These are phyloP conservation scores for Ogataea zsoltii DNA, from an alignment of 805 yeast genomes.

Conservation along the genomic window DNA sequence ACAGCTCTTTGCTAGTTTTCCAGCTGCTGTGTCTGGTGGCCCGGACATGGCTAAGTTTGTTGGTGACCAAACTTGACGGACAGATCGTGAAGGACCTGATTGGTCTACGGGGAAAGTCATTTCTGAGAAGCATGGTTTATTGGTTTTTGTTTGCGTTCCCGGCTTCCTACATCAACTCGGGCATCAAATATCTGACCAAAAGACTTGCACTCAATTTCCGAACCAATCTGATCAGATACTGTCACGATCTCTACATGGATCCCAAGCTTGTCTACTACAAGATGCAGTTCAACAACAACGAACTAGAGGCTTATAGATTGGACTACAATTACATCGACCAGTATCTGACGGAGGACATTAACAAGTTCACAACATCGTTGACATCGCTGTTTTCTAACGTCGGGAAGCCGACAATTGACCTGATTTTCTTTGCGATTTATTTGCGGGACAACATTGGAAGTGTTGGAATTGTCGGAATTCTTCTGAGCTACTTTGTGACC, in stretches of 20 bases:
- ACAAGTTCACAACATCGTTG: constrained; percentile 76
- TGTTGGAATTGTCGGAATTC: constrained; percentile 80
- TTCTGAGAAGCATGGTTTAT: constrained; percentile 72
- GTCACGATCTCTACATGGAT: constrained; percentile 88
- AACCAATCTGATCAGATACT: constrained; percentile 77
- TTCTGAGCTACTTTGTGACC: constrained; percentile 75
- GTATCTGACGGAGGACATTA: constrained; percentile 82
- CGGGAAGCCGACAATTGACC: constrained; percentile 89
- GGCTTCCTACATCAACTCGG: constrained; percentile 88
- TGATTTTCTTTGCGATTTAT: constrained; percentile 80
- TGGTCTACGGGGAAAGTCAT: constrained; percentile 73
- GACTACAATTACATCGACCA: constrained; percentile 72
- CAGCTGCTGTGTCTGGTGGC: constrained; percentile 75
- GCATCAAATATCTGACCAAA: constrained; percentile 77
- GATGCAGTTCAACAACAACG: constrained; percentile 56
- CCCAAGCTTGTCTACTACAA: constrained; percentile 81
- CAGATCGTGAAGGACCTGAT: constrained; percentile 88
- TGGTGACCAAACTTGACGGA: constrained; percentile 89
- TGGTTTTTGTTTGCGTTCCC: constrained; percentile 94
- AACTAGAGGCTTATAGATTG: constrained; percentile 34
- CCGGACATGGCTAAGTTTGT: constrained; percentile 82
- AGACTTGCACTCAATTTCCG: constrained; percentile 81
- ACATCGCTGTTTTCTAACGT: constrained; percentile 82
- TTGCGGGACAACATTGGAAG: constrained; percentile 84
- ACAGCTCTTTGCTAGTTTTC: constrained; percentile 61